Evolutionary conservation across 2,329 filamentous ascomycete species (phyloP).

Genomic region (Fusarium oligoseptatum): DNA sequence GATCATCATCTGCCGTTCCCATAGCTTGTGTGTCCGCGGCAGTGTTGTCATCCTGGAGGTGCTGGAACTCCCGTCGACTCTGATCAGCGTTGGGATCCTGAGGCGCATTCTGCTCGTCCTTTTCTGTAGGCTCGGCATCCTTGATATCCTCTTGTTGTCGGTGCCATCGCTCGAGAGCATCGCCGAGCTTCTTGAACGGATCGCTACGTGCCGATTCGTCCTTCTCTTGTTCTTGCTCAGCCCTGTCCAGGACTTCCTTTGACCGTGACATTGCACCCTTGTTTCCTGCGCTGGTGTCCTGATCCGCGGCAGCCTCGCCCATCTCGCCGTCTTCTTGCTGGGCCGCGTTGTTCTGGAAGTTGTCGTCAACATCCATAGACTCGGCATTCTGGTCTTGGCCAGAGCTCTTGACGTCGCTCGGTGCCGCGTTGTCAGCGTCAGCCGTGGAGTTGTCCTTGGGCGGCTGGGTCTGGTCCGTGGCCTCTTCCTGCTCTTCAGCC

Average conservation of each 20-base stretch:
- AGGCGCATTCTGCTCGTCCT: constrained; percentile 54
- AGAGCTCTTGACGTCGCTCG: constrained; percentile 73
- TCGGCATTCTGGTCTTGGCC: constrained; percentile 76
- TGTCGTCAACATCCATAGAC: constrained; percentile 72
- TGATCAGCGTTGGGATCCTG: constrained; percentile 67
- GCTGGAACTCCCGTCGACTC: constrained; percentile 88
- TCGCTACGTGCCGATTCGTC: constrained; percentile 64
- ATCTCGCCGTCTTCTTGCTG: constrained; percentile 76
- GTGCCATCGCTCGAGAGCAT: constrained; percentile 94
- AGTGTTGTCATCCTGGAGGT: constrained; percentile 86
- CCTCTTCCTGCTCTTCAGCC: constrained; percentile 67
- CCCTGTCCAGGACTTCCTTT: constrained; percentile 62
- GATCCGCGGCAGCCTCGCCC: constrained; percentile 73
- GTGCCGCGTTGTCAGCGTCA: constrained; percentile 72
- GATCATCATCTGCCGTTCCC: constrained; percentile 88
- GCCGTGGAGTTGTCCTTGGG: constrained; percentile 63
- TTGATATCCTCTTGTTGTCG: constrained; percentile 87
- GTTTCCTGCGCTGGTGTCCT: constrained; percentile 73
- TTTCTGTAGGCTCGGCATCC: constrained; percentile 63
- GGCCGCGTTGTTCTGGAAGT: constrained; percentile 70
- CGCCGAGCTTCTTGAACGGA: constrained; percentile 94
- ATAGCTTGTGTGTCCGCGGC: constrained; percentile 91
- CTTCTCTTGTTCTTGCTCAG: constrained; percentile 58
- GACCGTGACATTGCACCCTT: constrained; percentile 68
- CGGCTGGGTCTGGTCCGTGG: constrained; percentile 54